These are phyloP conservation scores for Yarrowia porcina DNA, from an alignment of 805 yeast species.

Conservation along the genomic window DNA sequence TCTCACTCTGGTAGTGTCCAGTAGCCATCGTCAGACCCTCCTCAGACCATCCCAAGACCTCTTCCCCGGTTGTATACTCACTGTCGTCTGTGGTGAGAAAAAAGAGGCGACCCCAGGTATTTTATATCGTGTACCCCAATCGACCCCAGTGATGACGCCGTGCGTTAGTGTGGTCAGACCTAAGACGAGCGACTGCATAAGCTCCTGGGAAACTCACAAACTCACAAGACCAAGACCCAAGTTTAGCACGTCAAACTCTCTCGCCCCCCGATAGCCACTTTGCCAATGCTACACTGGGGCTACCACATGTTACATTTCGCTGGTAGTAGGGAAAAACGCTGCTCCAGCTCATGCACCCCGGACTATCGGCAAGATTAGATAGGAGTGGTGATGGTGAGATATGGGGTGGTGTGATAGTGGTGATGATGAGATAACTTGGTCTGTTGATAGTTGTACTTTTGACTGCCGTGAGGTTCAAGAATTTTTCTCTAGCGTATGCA, in stretches of 20 bases:
- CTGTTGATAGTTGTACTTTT: too few relatives aligned
- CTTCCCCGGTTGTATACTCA: not conserved
- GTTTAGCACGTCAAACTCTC: not conserved
- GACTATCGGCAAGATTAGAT: constrained; percentile 17
- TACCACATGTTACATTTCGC: not conserved
- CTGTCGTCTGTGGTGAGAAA: constrained; percentile 8
- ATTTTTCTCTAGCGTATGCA: too few relatives aligned
- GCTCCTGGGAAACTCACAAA: constrained; percentile 1
- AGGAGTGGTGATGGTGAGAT: too few relatives aligned
- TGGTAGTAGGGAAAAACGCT: too few relatives aligned
- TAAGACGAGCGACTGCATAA: not conserved
- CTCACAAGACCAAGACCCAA: constrained; percentile 19
- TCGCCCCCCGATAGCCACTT: constrained; percentile 15
- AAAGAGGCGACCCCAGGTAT: not conserved
- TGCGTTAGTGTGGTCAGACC: constrained; percentile 14
- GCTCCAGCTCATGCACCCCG: constrained; percentile 21
- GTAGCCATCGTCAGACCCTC: not conserved
- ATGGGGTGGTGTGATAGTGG: too few relatives aligned
- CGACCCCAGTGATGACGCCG: constrained; percentile 9
- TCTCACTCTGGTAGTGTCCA: not conserved
- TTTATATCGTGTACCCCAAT: constrained; percentile 2
- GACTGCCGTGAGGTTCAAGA: too few relatives aligned
- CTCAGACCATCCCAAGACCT: too few relatives aligned
- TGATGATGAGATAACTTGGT: too few relatives aligned
- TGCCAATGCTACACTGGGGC: not conserved